Evolutionary conservation across 345 rosid genomes (phyloP), one percentile per base, ranked within the genome.

Genomic region (Bruguiera parviflora): DNA sequence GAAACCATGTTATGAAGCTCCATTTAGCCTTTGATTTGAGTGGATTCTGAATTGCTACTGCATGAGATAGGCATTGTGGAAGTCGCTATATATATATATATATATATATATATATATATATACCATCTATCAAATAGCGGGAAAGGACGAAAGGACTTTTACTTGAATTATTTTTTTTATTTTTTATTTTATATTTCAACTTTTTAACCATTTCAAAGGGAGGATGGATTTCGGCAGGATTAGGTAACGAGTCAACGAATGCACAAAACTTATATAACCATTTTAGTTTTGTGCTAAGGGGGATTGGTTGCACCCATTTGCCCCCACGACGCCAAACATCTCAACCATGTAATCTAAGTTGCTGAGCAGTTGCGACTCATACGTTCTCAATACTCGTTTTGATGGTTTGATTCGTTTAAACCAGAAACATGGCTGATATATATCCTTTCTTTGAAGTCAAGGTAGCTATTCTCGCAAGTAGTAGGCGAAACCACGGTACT

Each of bases 281-380:
- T 8, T 49, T 69, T 47, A 61, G 73, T 71, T 71, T 56, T 77
- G 81, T 80, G 64, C 51, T 49, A 63, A 29, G 46, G 80, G 58
- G 86, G 85, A 77, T 83, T 87, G 80, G 89, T 79, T 87, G 65
- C 76, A 84, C 76, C 88, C 84, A 84, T 87, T 74, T 20, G 63
- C 37, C 46, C 18, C 49, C 60, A 22, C 5, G 1, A 4, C 32
- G 49, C 5, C 19, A n/a, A 10, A 15, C 3, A 22, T 5, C 31
- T 55, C 25, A n/a, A 32, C 29, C 35, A 70, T 49, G 9, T 16
- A 33, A 49, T 68, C 46, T 47, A 5, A 47, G 52, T 24, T 63
- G 66, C 53, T 9, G 65, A 31, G 58, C 75, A 66, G 65, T 25
- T 77, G 61, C 68, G 15, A 32, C 18, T 68, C 67, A 21, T 57